phyloP scores from a whole-genome alignment of 108 stramenopile genomes.

The Parietichytrium sp. region DNA sequence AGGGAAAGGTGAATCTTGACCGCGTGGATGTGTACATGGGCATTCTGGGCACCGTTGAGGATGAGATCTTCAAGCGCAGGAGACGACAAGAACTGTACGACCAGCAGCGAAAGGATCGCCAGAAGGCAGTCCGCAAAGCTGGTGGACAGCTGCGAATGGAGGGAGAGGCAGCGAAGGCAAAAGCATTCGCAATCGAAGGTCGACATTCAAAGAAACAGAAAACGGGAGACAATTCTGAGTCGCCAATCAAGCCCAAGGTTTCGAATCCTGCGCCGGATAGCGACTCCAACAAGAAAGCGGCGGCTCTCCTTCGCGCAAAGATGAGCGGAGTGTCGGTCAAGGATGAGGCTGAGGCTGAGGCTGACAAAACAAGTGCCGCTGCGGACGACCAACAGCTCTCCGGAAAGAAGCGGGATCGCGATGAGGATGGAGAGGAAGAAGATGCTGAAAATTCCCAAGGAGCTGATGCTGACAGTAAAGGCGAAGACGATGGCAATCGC shows the following conservation, averaged over 20 bases:
- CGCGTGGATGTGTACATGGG: constrained; percentile 86
- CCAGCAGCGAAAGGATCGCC: constrained; percentile 48
- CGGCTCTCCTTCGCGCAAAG: constrained; percentile 11
- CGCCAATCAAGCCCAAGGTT: too few relatives aligned
- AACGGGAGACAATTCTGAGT: too few relatives aligned
- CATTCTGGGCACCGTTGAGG: constrained; percentile 91
- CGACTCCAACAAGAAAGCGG: constrained; percentile 30
- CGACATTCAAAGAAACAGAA: too few relatives aligned
- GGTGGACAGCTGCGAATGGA: not conserved
- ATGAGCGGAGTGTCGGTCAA: not conserved
- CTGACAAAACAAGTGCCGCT: constrained; percentile 51
- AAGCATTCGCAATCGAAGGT: too few relatives aligned
- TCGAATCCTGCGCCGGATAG: constrained; percentile 15
- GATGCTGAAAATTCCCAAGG: too few relatives aligned
- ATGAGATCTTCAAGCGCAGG: constrained; percentile 87
- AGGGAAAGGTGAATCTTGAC: constrained; percentile 83
- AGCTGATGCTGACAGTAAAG: constrained; percentile 56
- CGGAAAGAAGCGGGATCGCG: too few relatives aligned
- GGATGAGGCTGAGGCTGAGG: constrained; percentile 43
- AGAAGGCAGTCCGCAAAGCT: not conserved
- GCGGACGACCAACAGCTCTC: too few relatives aligned
- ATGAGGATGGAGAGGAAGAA: too few relatives aligned
- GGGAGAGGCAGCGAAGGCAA: not conserved
- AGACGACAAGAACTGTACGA: constrained; percentile 77
- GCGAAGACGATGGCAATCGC: constrained; percentile 47